Conservation (phyloP, 441 rosid genomes). For the Brassica balearica region DNA sequence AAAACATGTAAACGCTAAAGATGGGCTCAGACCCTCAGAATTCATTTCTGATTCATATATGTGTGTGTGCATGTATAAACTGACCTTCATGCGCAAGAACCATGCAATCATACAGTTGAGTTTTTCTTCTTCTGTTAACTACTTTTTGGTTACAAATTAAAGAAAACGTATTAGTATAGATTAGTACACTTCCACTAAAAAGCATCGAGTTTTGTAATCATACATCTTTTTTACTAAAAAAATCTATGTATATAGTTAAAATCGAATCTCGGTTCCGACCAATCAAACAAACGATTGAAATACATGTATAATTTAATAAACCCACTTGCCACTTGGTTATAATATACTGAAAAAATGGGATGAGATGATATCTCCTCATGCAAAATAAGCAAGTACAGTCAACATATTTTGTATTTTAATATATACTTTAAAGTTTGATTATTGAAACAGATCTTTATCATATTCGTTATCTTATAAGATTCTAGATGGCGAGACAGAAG, state of each 20-base stretch:
- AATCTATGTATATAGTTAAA: not conserved
- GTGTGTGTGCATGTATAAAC: not conserved
- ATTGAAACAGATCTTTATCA: constrained; percentile 5
- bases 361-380: not conserved
- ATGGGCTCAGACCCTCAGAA: not conserved
- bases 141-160: constrained; percentile 1
- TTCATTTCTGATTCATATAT: constrained; percentile 3
- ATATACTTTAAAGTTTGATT: not conserved
- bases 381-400: not conserved
- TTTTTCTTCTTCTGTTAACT: not conserved
- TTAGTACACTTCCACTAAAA: not conserved
- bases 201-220: not conserved
- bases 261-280: constrained; percentile 18
- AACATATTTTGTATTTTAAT: constrained; percentile 20
- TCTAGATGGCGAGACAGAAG: not conserved
- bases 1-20: not conserved
- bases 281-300: constrained; percentile 1
- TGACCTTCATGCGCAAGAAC: constrained; percentile 10
- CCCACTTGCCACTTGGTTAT: constrained; percentile 15
- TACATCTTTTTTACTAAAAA: not conserved
- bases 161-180: not conserved
- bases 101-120: constrained; percentile 26
- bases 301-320: not conserved
- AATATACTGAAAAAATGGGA: not conserved
- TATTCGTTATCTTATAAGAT: not conserved